Percentiles rank a stretch among this genome's conserved stretches.
Evolutionary conservation across 2,329 filamentous ascomycete genomes (phyloP).

Genomic region (Sporothrix variecibatus): DNA sequence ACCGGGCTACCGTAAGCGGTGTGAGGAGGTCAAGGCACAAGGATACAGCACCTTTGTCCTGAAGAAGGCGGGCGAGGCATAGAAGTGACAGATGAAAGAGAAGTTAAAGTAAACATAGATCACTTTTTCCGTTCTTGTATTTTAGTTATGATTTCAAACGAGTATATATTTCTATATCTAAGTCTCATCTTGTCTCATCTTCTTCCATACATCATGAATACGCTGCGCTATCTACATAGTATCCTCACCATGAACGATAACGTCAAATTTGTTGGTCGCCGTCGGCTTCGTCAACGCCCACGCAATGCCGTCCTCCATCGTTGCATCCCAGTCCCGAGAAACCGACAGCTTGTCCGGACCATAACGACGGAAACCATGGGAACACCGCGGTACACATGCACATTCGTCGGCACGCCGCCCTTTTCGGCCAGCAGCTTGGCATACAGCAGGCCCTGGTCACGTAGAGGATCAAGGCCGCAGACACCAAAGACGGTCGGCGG

Average conservation of each 20-base stretch:
- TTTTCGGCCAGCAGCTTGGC: conserved; percentile 25
- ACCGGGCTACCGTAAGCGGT: conserved; percentile 45
- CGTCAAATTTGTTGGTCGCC: conserved; percentile 55
- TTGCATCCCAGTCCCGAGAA: conserved; percentile 47
- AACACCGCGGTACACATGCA: conserved; percentile 30
- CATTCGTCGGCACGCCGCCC: conserved; percentile 37
- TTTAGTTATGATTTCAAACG: not conserved
- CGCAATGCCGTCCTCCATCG: conserved; percentile 47
- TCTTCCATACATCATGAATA: not conserved
- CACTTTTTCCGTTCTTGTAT: not conserved
- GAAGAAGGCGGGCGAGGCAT: not conserved
- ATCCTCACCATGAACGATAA: conserved; percentile 24
- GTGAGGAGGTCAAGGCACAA: conserved; percentile 39
- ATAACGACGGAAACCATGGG: conserved; percentile 30
- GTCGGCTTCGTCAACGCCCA: conserved; percentile 52
- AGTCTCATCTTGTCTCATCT: not conserved
- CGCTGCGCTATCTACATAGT: not conserved
- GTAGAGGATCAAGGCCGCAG: conserved; percentile 28
- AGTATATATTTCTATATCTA: not conserved
- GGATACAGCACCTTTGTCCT: conserved; percentile 32
- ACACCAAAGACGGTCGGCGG: conserved; percentile 28
- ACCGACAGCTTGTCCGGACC: conserved; percentile 39
- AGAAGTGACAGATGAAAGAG: not conserved
- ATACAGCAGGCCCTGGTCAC: conserved; percentile 30
- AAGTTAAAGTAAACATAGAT: not conserved